phyloP scores from a whole-genome alignment of 78 protist species.

The Trichosphaerium sp. region DNA sequence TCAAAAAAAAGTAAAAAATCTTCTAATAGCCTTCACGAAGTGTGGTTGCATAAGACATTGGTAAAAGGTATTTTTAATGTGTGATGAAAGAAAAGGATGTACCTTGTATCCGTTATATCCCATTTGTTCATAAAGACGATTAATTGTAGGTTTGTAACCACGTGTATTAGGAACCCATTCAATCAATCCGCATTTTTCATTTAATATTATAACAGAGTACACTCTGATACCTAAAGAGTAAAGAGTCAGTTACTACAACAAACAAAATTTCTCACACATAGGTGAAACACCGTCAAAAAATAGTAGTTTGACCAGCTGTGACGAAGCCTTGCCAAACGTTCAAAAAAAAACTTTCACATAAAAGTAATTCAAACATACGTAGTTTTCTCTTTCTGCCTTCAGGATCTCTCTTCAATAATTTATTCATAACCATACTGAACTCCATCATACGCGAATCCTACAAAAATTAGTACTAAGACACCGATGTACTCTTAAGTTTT shows the following conservation, averaged over 20 bases:
- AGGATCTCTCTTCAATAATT: constrained; percentile 42
- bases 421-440: constrained; percentile 59
- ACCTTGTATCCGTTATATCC: too few species aligned
- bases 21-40: too few species aligned
- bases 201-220: constrained; percentile 73
- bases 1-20: too few species aligned
- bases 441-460: constrained; percentile 83
- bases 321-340: too few species aligned
- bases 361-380: neutral
- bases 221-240: constrained; percentile 36
- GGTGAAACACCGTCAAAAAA: neutral
- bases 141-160: constrained; percentile 15
- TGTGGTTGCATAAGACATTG: too few species aligned
- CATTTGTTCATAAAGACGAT: constrained; percentile 11
- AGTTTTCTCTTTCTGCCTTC: constrained; percentile 43
- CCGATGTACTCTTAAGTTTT: too few species aligned
- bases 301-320: neutral
- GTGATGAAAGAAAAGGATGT: too few species aligned
- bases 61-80: too few species aligned
- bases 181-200: constrained; percentile 74
- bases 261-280: neutral
- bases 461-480: neutral
- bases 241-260: neutral
- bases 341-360: neutral
- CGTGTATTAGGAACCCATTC: constrained; percentile 81